Conservation (phyloP, 345 rosid species). For the Nephelium lappaceum region DNA sequence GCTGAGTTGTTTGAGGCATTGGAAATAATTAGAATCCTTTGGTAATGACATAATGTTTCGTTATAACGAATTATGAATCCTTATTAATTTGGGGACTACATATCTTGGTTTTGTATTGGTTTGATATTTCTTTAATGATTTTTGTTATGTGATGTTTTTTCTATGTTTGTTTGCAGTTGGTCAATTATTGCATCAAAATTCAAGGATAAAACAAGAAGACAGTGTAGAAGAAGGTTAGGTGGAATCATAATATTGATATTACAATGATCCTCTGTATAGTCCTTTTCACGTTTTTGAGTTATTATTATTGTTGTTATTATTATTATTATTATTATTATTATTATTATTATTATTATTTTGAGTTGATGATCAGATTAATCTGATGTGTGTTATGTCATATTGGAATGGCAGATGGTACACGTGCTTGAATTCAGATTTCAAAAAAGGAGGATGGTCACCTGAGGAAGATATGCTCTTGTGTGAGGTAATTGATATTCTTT, state of each 20-base stretch:
- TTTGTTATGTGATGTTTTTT: not conserved
- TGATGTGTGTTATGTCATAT: slow-evolving; percentile 15
- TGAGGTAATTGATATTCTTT: slow-evolving; percentile 55
- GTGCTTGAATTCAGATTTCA: slow-evolving; percentile 90
- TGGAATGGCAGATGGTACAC: slow-evolving; percentile 81
- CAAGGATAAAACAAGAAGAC: slow-evolving; percentile 92
- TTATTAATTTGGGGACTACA: slow-evolving; percentile 12
- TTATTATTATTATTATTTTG: not conserved
- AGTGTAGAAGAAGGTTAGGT: slow-evolving; percentile 94
- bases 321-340: too few relatives aligned
- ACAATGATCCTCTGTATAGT: slow-evolving; percentile 18
- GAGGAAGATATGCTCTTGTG: slow-evolving; percentile 95
- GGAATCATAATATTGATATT: slow-evolving; percentile 13
- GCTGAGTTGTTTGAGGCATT: not conserved
- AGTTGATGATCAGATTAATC: slow-evolving; percentile 6
- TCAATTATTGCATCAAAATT: slow-evolving; percentile 88
- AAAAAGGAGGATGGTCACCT: slow-evolving; percentile 98
- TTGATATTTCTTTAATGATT: not conserved
- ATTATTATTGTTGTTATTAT: not conserved
- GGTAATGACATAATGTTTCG: too few relatives aligned
- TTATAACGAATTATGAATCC: too few relatives aligned
- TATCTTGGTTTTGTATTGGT: not conserved
- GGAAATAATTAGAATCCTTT: not conserved
- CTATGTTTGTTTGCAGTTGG: slow-evolving; percentile 67
- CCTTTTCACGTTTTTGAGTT: not conserved